Evolutionary conservation across 331 rosid species (phyloP).

Genomic region (Telfairia occidentalis): DNA sequence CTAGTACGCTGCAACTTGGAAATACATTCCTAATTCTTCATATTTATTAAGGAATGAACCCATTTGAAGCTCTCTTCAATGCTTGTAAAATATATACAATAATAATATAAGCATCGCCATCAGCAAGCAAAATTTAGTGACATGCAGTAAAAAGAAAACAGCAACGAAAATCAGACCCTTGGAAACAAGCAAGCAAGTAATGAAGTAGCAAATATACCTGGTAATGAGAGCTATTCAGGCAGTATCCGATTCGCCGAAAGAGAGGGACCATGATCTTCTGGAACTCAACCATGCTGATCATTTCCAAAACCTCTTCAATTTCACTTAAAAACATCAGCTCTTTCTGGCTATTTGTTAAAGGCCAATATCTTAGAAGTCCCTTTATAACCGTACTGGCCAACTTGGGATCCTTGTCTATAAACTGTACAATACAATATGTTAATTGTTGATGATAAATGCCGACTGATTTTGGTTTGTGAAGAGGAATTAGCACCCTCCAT

Average conservation of each 20-base stretch:
- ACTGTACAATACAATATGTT: conserved; percentile 82
- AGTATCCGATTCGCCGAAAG: conserved; percentile 57
- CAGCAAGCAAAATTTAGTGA: background rate
- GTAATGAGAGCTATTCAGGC: conserved; percentile 85
- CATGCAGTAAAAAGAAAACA: background rate
- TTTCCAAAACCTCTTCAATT: conserved; percentile 87
- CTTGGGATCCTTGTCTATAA: conserved; percentile 86
- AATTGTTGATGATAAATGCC: conserved; percentile 89
- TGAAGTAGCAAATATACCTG: conserved; percentile 41
- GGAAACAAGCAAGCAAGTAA: background rate
- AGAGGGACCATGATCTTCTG: conserved; percentile 76
- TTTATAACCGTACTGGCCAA: conserved; percentile 66
- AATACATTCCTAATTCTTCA: background rate
- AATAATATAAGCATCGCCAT: background rate
- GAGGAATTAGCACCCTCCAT: conserved; percentile 79
- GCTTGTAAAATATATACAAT: background rate
- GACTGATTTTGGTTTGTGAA: conserved; percentile 87
- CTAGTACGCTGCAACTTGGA: background rate
- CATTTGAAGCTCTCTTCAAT: background rate
- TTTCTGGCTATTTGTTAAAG: conserved; percentile 91
- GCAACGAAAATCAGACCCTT: background rate
- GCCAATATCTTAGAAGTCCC: conserved; percentile 93
- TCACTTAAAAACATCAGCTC: conserved; percentile 95
- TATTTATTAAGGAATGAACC: background rate
- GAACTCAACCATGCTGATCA: conserved; percentile 77